Evolutionary conservation across 2,329 filamentous ascomycete genomes (phyloP), one percentile per base, ranked within the genome.

Genomic region (Pestalotiopsis sp.): DNA sequence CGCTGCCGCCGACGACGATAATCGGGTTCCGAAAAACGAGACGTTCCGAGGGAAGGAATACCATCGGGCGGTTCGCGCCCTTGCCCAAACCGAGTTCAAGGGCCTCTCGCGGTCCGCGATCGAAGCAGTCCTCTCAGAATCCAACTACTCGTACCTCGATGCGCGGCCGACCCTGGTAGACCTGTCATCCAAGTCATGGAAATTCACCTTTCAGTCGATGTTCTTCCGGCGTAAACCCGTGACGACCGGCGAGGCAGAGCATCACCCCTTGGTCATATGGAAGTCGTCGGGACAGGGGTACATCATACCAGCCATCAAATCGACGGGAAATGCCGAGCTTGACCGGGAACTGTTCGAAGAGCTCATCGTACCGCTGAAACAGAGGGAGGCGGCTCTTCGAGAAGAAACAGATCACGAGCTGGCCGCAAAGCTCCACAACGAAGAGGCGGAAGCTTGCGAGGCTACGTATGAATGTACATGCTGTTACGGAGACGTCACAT

Each of bases 81-180:
- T 93, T 27, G 87, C 92, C 27, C 91, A 89, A 79, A 87, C 90
- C 68, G 93, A 96, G 79, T 96, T 95, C 82, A 91, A 90, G 74
- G 91, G 90, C 23, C 82, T 95, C 57, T 90, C 91, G 13, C 87
- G 88, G 68, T 93, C 92, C 1, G 90, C 92, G 3, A 92, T 95
- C 79, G 89, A 91, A 75, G 93, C 91, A 9, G 92, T 96, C 7
- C 86, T 96, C 62, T 93, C 92, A 64, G 93, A 96, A 78, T 89
- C 87, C 75, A 96, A 96, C 80, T 90, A 93, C 79, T 92, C 91
- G 9, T 96, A 95, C 75, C 89, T 91, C 25, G 87, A 91, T 38
- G 90, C 92, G 13, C 87, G 93, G 45, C 88, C 87, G 17, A 92
- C 91, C 2, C 86, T 96, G 17, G 87, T 92, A 66, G 86, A 85